Evolutionary conservation across 768 basidiomycete genomes (phyloP).

Genomic region (Glaciozyma antarctica): DNA sequence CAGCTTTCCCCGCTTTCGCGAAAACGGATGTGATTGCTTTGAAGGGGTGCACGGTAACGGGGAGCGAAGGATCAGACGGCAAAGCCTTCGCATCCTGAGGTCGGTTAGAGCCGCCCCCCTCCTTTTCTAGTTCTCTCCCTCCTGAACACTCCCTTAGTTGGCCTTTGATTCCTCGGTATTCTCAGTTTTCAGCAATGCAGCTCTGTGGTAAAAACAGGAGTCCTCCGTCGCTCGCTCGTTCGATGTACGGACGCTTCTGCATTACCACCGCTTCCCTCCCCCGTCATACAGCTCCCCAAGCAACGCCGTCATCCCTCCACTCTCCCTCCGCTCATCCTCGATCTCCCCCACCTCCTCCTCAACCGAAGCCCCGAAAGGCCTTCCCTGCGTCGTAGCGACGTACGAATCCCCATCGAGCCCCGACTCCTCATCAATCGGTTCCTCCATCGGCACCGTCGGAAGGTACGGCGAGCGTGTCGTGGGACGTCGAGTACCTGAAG

Average conservation of each 20-base stretch:
- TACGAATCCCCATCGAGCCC: slow-evolving; percentile 19
- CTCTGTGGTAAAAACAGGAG: no score
- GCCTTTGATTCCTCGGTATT: slow-evolving; percentile 37
- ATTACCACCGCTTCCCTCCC: not conserved
- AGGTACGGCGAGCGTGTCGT: not conserved
- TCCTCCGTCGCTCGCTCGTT: no score
- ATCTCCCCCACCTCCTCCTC: slow-evolving; percentile 1
- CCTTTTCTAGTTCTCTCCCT: no score
- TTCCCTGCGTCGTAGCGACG: slow-evolving; percentile 18
- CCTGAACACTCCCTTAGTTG: no score
- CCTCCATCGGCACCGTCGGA: not conserved
- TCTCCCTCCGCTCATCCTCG: not conserved
- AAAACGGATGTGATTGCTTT: no score
- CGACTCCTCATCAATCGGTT: slow-evolving; percentile 12
- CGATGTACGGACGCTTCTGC: no score
- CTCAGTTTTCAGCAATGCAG: no score
- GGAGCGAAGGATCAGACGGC: no score
- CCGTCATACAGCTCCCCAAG: not conserved
- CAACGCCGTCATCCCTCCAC: not conserved
- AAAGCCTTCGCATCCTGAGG: no score
- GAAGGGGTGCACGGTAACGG: no score
- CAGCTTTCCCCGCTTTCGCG: no score
- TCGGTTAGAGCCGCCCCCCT: no score
- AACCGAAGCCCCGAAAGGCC: slow-evolving; percentile 12
- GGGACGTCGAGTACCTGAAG: not conserved